Percentiles rank a stretch among this genome's conserved stretches.
These are phyloP conservation scores for Saccharomyces hybrid DNA, from an alignment of 1,139 yeast genomes.

Conservation along the genomic window DNA sequence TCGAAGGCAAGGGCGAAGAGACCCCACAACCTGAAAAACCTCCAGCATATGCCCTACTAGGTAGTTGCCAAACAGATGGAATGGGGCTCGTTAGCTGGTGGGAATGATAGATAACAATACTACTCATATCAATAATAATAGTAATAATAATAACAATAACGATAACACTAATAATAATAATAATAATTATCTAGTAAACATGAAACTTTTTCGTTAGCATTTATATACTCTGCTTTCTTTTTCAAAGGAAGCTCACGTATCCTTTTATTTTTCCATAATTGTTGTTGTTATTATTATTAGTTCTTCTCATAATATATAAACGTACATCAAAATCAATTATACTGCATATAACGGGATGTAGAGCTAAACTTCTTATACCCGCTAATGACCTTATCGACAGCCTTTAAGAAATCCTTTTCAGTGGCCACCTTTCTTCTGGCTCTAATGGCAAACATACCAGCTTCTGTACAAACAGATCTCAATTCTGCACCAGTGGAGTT, in stretches of 20 bases:
- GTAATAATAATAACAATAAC: neutral
- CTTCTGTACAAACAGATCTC: slow-evolving; percentile 93
- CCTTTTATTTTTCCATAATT: neutral
- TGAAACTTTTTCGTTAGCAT: neutral
- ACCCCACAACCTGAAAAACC: slow-evolving; percentile 31
- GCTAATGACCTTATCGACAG: slow-evolving; percentile 96
- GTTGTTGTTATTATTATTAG: neutral
- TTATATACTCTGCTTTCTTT: neutral
- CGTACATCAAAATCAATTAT: slow-evolving; percentile 41
- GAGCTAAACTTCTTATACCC: slow-evolving; percentile 97
- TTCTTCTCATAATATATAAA: slow-evolving; percentile 1
- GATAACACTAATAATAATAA: neutral
- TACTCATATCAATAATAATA: neutral
- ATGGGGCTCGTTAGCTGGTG: slow-evolving; percentile 97
- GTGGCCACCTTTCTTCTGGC: slow-evolving; percentile 97
- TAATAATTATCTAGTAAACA: neutral
- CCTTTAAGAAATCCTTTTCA: slow-evolving; percentile 93
- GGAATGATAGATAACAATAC: slow-evolving; percentile 42
- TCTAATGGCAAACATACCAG: slow-evolving; percentile 98
- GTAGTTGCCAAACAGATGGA: slow-evolving; percentile 93
- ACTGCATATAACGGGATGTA: slow-evolving; percentile 96
- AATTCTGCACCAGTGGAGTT: slow-evolving; percentile 97
- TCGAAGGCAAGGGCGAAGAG: slow-evolving; percentile 20
- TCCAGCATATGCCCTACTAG: slow-evolving; percentile 78
- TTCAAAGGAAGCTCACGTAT: neutral